Conservation (phyloP, 1,284 basidiomycete species). For the Ustilago hordei region DNA sequence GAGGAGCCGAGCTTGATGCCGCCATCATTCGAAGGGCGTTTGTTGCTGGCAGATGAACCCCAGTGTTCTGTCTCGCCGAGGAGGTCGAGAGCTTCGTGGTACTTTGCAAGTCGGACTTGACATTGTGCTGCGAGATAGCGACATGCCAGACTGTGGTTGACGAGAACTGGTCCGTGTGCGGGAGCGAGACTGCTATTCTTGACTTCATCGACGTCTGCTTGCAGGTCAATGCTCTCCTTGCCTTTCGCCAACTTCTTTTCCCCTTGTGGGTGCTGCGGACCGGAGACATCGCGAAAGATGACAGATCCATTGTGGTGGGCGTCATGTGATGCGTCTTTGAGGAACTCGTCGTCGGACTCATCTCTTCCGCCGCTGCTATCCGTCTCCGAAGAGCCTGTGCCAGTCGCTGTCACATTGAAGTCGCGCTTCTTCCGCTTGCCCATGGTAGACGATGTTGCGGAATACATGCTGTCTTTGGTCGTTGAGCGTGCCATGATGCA, state of each 20-base stretch:
- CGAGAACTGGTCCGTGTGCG: constrained; percentile 56
- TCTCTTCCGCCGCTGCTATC: constrained; percentile 21
- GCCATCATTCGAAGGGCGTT: constrained; percentile 66
- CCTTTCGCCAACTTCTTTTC: not conserved
- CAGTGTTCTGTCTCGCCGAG: constrained; percentile 74
- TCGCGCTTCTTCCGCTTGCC: constrained; percentile 61
- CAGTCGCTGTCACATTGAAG: constrained; percentile 61
- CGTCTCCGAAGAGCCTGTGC: constrained; percentile 47
- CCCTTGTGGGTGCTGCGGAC: not conserved
- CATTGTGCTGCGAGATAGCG: constrained; percentile 82
- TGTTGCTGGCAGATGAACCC: constrained; percentile 45
- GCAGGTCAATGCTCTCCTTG: constrained; percentile 17
- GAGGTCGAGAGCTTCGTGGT: constrained; percentile 91
- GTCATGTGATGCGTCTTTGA: constrained; percentile 15
- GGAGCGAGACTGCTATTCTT: constrained; percentile 23
- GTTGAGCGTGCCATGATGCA: constrained; percentile 51
- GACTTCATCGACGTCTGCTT: constrained; percentile 43
- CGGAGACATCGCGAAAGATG: constrained; percentile 7
- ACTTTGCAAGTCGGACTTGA: constrained; percentile 90
- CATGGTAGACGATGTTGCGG: constrained; percentile 31
- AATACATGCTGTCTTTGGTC: constrained; percentile 43
- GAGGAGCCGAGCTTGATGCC: constrained; percentile 69
- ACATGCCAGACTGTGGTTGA: constrained; percentile 61
- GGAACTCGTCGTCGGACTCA: constrained; percentile 28
- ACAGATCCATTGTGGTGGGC: constrained; percentile 17